Conservation (phyloP, 306 rosid species). For the Casuarina equisetifolia region DNA sequence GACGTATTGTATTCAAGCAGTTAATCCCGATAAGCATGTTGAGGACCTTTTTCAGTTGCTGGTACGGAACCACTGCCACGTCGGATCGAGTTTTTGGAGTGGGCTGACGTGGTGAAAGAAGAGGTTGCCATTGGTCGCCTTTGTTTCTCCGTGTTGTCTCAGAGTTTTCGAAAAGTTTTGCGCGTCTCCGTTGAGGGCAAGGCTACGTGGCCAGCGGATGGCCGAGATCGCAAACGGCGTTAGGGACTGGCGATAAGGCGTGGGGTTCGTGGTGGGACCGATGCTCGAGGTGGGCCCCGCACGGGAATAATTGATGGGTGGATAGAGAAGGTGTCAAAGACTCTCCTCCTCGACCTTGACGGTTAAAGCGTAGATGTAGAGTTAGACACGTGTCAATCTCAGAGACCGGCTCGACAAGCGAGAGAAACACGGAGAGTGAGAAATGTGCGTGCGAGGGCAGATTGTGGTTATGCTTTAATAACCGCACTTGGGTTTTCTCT, state of each 20-base stretch:
- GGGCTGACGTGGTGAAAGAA: slow-evolving; percentile 26
- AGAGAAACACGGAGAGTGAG: not conserved
- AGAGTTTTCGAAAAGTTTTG: not conserved
- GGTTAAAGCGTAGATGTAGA: slow-evolving; percentile 2
- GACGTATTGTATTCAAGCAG: slow-evolving; percentile 19
- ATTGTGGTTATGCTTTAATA: not conserved
- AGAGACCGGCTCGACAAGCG: slow-evolving; percentile 10
- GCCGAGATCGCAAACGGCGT: slow-evolving; percentile 8
- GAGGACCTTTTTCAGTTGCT: not conserved
- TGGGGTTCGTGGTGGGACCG: slow-evolving; percentile 1
- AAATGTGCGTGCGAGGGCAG: not conserved
- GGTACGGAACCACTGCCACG: slow-evolving; percentile 27
- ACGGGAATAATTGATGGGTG: not conserved
- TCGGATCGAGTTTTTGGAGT: slow-evolving; percentile 5
- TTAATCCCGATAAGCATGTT: slow-evolving; percentile 41
- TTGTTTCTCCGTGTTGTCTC: slow-evolving; percentile 31
- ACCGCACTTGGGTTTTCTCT: not conserved
- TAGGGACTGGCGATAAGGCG: slow-evolving; percentile 21
- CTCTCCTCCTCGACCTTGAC: not conserved
- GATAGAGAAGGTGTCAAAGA: not conserved
- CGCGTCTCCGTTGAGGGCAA: slow-evolving; percentile 14
- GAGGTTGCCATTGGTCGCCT: slow-evolving; percentile 13
- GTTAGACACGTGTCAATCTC: slow-evolving; percentile 10
- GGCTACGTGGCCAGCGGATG: slow-evolving; percentile 18
- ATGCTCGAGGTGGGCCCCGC: slow-evolving; percentile 4